Evolutionary conservation across 2,329 filamentous ascomycete genomes (phyloP), one percentile per base, ranked within the genome.

Genomic region (Aspergillus alliaceus): DNA sequence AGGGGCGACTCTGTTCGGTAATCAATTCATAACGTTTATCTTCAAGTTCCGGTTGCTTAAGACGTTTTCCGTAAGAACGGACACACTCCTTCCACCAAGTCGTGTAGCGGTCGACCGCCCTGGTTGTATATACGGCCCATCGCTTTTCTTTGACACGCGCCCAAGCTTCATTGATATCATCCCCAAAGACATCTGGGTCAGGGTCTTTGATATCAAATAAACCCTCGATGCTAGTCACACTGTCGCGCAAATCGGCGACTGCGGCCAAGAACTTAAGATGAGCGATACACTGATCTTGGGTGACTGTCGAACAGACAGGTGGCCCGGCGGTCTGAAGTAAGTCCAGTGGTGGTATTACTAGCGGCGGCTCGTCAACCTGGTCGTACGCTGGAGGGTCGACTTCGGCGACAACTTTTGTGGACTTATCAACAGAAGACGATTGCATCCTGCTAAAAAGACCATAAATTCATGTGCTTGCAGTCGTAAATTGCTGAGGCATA

Each of bases 241-340:
- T 81, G 57, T 90, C 85, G 60, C 87, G 88, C 53, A 93, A 74
- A 32, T 80, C 80, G 62, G 90, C 83, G 56, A 93, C 81, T 9
- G 86, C 84, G 52, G 86, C 83, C 1, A 93, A 79, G 0, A 93
- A 78, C 69, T 90, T 91, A 27, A 93, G 80, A 69, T 95, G 90
- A 1, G 85, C 87, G 22, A 90, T 82, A 61, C 88, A 90, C 40
- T 85, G 80, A 58, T 87, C 80, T 5, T 71, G 71, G 1, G 77
- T 69, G 53, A 75, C 61, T 1, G 66, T 67, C 7, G 64, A 65
- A n/a, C 44, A 49, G 11, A 20, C 12, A 11, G 62, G 22, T 15
- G 49, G 47, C 2, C 59, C 61, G 6, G 61, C 39, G 34, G 57
- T 57, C 15, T 48, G 20, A 22, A 42, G 31, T 9, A 75, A 65